A percentile compares a stretch with the other conserved stretches of the same genome.
Evolutionary conservation across 2,329 filamentous ascomycete species (phyloP).

Genomic region (Cryphonectria radicalis): DNA sequence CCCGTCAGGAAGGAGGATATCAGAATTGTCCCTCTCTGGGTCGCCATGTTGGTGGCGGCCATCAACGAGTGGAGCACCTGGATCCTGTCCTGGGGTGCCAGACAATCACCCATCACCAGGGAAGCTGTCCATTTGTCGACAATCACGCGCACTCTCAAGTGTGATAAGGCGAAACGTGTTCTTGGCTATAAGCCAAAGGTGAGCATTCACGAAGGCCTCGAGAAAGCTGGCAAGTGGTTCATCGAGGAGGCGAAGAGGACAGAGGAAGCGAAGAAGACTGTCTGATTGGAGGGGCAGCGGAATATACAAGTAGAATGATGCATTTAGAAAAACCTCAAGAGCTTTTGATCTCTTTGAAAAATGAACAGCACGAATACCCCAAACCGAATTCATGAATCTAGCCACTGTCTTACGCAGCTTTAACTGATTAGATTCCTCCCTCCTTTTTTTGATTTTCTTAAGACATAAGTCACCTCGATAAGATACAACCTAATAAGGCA

Average conservation of each 20-base stretch:
- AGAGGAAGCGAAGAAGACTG: conserved; percentile 8
- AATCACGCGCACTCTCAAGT: conserved; percentile 31
- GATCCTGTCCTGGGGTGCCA: conserved; percentile 27
- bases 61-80: conserved; percentile 36
- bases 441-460: too few species aligned
- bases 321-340: too few species aligned
- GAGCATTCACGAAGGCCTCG: conserved; percentile 28
- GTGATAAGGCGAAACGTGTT: conserved; percentile 31
- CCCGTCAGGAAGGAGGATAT: conserved; percentile 32
- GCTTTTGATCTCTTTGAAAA: too few species aligned
- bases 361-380: too few species aligned
- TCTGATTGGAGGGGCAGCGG: neutral
- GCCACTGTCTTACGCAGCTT: too few species aligned
- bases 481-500: too few species aligned
- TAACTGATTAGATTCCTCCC: too few species aligned
- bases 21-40: conserved; percentile 22
- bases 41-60: conserved; percentile 27
- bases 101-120: conserved; percentile 28
- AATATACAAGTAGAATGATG: too few species aligned
- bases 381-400: too few species aligned
- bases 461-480: too few species aligned
- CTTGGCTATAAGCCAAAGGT: conserved; percentile 32
- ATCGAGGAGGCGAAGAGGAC: conserved; percentile 16
- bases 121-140: conserved; percentile 30
- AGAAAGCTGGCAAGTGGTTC: conserved; percentile 32